Conservation (phyloP, 2,329 filamentous ascomycete genomes). For the Clonostachys rosea region DNA sequence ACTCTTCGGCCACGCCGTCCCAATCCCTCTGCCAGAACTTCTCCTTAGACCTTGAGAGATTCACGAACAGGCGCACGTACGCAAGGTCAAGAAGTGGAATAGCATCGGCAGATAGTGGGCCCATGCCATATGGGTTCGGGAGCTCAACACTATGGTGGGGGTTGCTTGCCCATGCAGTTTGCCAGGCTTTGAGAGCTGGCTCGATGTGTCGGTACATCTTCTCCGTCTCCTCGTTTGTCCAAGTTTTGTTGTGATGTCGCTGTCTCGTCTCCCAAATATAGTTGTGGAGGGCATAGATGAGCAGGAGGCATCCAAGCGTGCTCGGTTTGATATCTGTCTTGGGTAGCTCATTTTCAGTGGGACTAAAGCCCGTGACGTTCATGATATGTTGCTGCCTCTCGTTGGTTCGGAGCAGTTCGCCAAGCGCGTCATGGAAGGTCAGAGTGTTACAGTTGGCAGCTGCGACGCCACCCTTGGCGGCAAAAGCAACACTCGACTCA, state of each 20-base stretch:
- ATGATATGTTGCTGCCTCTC: conserved; percentile 52
- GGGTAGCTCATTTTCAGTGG: conserved; percentile 32
- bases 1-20: conserved; percentile 84
- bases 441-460: conserved; percentile 66
- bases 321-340: conserved; percentile 71
- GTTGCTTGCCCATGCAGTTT: conserved; percentile 85
- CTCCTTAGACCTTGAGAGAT: conserved; percentile 87
- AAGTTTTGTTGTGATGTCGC: conserved; percentile 79
- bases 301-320: conserved; percentile 83
- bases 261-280: conserved; percentile 98
- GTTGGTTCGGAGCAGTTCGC: conserved; percentile 74
- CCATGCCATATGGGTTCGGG: conserved; percentile 76
- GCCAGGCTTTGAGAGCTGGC: conserved; percentile 90
- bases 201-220: conserved; percentile 96
- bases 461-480: conserved; percentile 67
- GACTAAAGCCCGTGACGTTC: not conserved
- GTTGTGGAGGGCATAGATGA: conserved; percentile 94
- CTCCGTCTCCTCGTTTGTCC: conserved; percentile 90
- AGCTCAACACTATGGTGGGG: conserved; percentile 79
- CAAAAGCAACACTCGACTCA: conserved; percentile 78
- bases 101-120: conserved; percentile 82
- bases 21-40: conserved; percentile 93
- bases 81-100: conserved; percentile 89
- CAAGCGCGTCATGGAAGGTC: conserved; percentile 79
- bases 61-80: conserved; percentile 88